Evolutionary conservation across 148 eudicot genomes (phyloP).

Genomic region (Chenopodium quinoa): DNA sequence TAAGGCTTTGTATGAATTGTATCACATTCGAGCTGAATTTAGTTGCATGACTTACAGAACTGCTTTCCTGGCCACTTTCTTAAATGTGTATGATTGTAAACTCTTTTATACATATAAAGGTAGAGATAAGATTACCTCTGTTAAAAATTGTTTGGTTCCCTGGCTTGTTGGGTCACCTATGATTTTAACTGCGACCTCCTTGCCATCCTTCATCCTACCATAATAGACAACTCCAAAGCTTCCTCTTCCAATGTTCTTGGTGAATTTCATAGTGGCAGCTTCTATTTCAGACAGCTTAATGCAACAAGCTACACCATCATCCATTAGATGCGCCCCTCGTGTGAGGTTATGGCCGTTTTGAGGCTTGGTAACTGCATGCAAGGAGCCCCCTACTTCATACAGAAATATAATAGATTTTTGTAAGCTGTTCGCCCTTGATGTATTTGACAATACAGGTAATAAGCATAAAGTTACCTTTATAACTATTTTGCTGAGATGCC

Average conservation of each 20-base stretch:
- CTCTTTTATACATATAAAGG: not conserved
- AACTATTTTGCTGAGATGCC: conserved; percentile 36
- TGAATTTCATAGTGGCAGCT: conserved; percentile 68
- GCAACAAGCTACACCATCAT: conserved; percentile 75
- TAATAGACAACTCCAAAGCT: conserved; percentile 96
- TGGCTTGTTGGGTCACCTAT: conserved; percentile 89
- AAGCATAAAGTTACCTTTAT: conserved; percentile 43
- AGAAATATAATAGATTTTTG: conserved; percentile 6
- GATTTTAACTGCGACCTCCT: conserved; percentile 84
- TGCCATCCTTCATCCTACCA: conserved; percentile 82
- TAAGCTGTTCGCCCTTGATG: conserved; percentile 13
- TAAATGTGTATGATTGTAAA: not conserved
- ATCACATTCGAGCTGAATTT: not conserved
- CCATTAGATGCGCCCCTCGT: conserved; percentile 61
- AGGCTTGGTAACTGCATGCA: conserved; percentile 42
- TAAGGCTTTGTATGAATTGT: not conserved
- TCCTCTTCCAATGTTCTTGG: conserved; percentile 77
- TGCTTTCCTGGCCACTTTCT: not conserved
- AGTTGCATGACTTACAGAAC: not conserved
- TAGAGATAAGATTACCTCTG: conserved; percentile 55
- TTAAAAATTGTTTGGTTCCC: conserved; percentile 82
- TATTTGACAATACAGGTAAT: not conserved
- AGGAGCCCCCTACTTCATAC: conserved; percentile 43
- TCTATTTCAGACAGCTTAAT: conserved; percentile 69
- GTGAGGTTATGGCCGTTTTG: conserved; percentile 38